phyloP scores from a whole-genome alignment of 2,329 filamentous ascomycete species.

The Cercospora sp. region DNA sequence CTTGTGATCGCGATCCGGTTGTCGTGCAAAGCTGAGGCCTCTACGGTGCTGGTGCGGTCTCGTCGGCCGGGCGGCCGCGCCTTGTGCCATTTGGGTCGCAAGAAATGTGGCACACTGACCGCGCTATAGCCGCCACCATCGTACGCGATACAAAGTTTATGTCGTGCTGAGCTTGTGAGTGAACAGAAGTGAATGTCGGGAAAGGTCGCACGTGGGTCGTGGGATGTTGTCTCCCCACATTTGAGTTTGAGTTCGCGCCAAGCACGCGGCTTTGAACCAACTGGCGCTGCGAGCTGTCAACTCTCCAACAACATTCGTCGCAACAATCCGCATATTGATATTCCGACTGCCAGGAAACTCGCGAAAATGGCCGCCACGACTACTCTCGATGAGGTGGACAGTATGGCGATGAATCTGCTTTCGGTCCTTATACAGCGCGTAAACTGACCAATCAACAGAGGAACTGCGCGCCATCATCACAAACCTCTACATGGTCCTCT shows the following conservation, averaged over 20 bases:
- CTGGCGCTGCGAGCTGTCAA: neutral
- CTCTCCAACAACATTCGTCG: constrained; percentile 3
- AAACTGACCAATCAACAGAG: constrained; percentile 38
- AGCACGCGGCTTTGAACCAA: constrained; percentile 1
- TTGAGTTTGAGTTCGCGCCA: constrained; percentile 6
- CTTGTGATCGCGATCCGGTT: neutral
- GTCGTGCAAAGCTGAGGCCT: constrained; percentile 4
- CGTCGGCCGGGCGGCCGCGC: constrained; percentile 22
- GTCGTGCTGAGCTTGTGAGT: neutral
- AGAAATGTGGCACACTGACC: neutral
- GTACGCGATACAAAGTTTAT: constrained; percentile 3
- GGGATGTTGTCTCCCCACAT: constrained; percentile 1
- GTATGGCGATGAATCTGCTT: constrained; percentile 21
- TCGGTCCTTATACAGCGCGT: neutral
- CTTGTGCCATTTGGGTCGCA: constrained; percentile 27
- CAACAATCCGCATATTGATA: neutral
- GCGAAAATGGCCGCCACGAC: constrained; percentile 32
- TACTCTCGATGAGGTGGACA: constrained; percentile 38
- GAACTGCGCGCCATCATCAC: constrained; percentile 63
- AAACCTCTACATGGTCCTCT: constrained; percentile 60
- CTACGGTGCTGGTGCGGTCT: constrained; percentile 14
- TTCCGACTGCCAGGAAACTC: neutral
- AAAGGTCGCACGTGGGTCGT: neutral
- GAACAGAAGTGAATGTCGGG: neutral
- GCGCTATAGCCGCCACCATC: constrained; percentile 10